Conservation (phyloP, 805 yeast genomes). For the Barnettozyma populi region DNA sequence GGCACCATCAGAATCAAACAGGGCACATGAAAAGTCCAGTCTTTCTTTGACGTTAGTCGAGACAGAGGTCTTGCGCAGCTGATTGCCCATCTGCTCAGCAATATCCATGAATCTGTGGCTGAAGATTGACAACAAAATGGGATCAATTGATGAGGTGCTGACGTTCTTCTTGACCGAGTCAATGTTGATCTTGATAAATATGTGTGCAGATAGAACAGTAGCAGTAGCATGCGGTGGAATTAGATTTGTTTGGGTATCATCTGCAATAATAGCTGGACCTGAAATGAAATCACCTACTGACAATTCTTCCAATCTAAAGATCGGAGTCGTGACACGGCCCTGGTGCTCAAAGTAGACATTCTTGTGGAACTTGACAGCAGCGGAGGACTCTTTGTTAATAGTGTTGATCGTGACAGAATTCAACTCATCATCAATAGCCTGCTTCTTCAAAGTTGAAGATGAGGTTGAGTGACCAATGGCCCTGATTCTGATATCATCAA, state of each 20-base stretch:
- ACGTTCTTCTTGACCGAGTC: slow-evolving; percentile 22
- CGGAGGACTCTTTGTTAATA: slow-evolving; percentile 18
- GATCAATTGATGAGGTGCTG: slow-evolving; percentile 44
- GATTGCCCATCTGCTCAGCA: slow-evolving; percentile 86
- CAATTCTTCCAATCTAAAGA: slow-evolving; percentile 51
- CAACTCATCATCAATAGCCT: slow-evolving; percentile 49
- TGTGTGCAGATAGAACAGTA: slow-evolving; percentile 52
- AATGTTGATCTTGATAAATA: slow-evolving; percentile 38
- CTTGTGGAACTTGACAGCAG: slow-evolving; percentile 32
- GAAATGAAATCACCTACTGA: slow-evolving; percentile 43
- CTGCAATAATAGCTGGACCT: slow-evolving; percentile 78
- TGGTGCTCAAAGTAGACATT: slow-evolving; percentile 50
- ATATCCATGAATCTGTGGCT: slow-evolving; percentile 85
- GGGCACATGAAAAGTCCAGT: slow-evolving; percentile 78
- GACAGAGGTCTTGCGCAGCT: slow-evolving; percentile 73
- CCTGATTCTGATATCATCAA: slow-evolving; percentile 71
- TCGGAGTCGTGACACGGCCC: slow-evolving; percentile 44
- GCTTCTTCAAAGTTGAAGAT: slow-evolving; percentile 28
- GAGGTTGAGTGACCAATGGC: slow-evolving; percentile 55
- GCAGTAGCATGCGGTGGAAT: slow-evolving; percentile 60
- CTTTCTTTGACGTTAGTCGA: slow-evolving; percentile 82
- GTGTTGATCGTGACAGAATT: slow-evolving; percentile 27
- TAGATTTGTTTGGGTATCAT: slow-evolving; percentile 75
- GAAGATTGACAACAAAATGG: slow-evolving; percentile 68
- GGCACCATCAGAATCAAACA: slow-evolving; percentile 72